Percentiles rank a stretch among this genome's conserved stretches.
Evolutionary conservation across 345 rosid genomes (phyloP).

Genomic region (Melaleuca quinquenervia): DNA sequence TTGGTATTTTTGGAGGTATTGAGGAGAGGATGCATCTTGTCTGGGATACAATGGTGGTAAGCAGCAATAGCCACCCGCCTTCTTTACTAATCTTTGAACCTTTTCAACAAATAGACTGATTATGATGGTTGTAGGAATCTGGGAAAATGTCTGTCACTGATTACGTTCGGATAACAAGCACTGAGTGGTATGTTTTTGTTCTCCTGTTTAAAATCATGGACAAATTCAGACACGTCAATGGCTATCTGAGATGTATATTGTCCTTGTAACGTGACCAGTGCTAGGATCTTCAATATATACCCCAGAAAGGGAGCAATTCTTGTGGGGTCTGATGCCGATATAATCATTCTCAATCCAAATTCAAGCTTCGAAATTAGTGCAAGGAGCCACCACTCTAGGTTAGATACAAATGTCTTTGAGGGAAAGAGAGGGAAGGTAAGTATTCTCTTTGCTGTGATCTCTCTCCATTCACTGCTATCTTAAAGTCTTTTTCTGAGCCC

Average conservation of each 20-base stretch:
- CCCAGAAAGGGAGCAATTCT: slow-evolving; percentile 94
- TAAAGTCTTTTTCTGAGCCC: neutral
- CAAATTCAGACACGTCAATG: neutral
- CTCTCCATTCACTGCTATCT: neutral
- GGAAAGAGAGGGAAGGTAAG: slow-evolving; percentile 75
- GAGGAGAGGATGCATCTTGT: slow-evolving; percentile 98
- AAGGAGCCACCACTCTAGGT: slow-evolving; percentile 72
- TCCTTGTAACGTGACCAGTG: slow-evolving; percentile 33
- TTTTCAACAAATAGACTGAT: neutral
- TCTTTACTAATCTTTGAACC: neutral
- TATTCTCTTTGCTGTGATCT: neutral
- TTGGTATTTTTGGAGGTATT: slow-evolving; percentile 36
- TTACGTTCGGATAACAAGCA: slow-evolving; percentile 36
- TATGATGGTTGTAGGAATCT: slow-evolving; percentile 24
- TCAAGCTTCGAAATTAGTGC: slow-evolving; percentile 63
- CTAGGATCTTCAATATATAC: slow-evolving; percentile 82
- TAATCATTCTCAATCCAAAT: slow-evolving; percentile 81
- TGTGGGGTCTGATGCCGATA: slow-evolving; percentile 94
- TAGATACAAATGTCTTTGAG: slow-evolving; percentile 82
- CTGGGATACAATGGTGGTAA: slow-evolving; percentile 97
- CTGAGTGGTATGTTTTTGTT: slow-evolving; percentile 29
- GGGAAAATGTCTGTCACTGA: slow-evolving; percentile 37
- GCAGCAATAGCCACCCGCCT: slow-evolving; percentile 3
- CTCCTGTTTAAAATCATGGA: neutral
- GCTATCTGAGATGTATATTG: neutral